A percentile compares a stretch with the other conserved stretches of the same genome.
phyloP scores from a whole-genome alignment of 345 rosid species.

The Hibiscus tridactylites region DNA sequence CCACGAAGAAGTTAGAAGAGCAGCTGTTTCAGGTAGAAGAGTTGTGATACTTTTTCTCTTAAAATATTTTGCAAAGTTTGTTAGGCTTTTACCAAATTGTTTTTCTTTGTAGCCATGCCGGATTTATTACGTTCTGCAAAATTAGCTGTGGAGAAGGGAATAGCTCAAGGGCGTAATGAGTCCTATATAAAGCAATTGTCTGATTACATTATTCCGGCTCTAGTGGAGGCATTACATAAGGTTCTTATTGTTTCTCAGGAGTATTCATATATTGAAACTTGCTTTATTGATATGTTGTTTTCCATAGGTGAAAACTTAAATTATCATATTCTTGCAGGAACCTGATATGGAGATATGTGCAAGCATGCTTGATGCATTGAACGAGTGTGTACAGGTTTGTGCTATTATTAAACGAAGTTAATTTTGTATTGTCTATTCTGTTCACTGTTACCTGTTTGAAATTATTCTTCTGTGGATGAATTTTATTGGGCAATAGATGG shows the following conservation, averaged over 20 bases:
- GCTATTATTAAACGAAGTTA: not conserved
- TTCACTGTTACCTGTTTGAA: not conserved
- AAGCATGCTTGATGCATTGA: constrained; percentile 88
- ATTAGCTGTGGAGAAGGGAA: too few relatives aligned
- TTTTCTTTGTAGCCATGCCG: too few relatives aligned
- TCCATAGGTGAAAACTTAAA: constrained; percentile 3
- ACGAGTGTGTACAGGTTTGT: constrained; percentile 89
- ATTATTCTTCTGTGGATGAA: not conserved
- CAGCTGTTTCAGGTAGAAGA: too few relatives aligned
- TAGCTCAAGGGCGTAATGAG: constrained; percentile 74
- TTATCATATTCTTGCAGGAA: constrained; percentile 51
- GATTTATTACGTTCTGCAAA: too few relatives aligned
- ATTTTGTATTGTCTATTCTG: not conserved
- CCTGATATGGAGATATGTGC: constrained; percentile 96
- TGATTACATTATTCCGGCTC: constrained; percentile 82
- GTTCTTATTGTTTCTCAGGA: constrained; percentile 26
- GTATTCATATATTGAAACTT: not conserved
- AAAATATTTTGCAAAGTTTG: too few relatives aligned
- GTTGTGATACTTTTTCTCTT: too few relatives aligned
- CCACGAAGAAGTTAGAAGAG: too few relatives aligned
- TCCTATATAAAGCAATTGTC: constrained; percentile 87
- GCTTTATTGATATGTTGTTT: not conserved
- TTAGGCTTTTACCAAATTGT: too few relatives aligned
- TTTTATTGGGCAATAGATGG: not conserved
- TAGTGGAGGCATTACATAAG: constrained; percentile 94